Evolutionary conservation across 345 rosid genomes (phyloP).

Genomic region (Euclidium syriacum): DNA sequence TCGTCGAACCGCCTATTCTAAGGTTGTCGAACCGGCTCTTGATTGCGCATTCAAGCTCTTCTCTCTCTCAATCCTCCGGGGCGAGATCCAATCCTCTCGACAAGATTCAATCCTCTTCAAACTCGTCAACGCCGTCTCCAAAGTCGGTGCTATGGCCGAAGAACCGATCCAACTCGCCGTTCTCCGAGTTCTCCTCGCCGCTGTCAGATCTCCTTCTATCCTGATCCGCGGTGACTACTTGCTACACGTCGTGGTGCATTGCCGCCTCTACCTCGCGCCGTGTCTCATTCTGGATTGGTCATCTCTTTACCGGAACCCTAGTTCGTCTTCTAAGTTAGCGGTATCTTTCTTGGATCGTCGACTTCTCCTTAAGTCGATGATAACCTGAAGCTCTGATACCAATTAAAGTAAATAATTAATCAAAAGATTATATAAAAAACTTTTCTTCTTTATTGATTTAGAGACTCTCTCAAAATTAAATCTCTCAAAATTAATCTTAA

Average conservation of each 20-base stretch:
- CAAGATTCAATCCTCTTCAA: conserved; percentile 34
- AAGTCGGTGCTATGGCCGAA: conserved; percentile 64
- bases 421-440: too few species aligned
- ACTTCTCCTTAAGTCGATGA: too few species aligned
- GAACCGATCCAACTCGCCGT: conserved; percentile 75
- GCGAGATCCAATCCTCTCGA: conserved; percentile 45
- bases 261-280: too few species aligned
- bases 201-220: conserved; percentile 67
- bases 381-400: too few species aligned
- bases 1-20: conserved; percentile 59
- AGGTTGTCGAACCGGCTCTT: conserved; percentile 83
- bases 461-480: too few species aligned
- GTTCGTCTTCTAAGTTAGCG: too few species aligned
- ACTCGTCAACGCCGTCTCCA: conserved; percentile 50
- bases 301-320: too few species aligned
- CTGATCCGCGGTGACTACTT: conserved; percentile 83
- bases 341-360: too few species aligned
- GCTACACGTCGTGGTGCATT: conserved; percentile 66
- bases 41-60: conserved; percentile 71
- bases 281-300: too few species aligned
- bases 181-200: conserved; percentile 69
- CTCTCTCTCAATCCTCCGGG: conserved; percentile 61
- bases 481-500: too few species aligned
- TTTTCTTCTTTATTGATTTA: too few species aligned
- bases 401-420: too few species aligned